phyloP scores from a whole-genome alignment of 2,329 filamentous ascomycete genomes.

The Hortaea sp. region DNA sequence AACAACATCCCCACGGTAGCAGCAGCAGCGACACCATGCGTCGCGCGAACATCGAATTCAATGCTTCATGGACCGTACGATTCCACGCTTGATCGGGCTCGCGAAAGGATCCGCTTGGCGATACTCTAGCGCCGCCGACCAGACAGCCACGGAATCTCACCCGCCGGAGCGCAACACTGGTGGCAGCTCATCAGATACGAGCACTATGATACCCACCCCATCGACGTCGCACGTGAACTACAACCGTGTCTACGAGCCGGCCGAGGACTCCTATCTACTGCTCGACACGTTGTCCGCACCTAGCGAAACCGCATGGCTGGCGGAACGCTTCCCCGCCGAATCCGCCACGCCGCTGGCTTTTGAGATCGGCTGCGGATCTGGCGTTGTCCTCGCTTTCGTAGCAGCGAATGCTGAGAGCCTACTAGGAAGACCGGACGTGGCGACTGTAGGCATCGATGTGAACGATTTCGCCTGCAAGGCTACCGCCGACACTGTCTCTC shows the following conservation, averaged over 20 bases:
- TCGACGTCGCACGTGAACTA: conserved; percentile 87
- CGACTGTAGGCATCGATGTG: conserved; percentile 72
- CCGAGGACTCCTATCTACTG: conserved; percentile 90
- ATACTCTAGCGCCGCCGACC: not conserved
- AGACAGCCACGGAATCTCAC: too few relatives aligned
- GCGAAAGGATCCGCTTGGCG: not conserved
- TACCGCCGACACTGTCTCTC: conserved; percentile 56
- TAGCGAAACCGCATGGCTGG: conserved; percentile 60
- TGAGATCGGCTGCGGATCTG: conserved; percentile 85
- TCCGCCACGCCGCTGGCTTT: conserved; percentile 49
- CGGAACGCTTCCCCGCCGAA: conserved; percentile 43
- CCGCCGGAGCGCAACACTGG: not conserved
- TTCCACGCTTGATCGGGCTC: not conserved
- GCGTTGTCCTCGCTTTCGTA: conserved; percentile 83
- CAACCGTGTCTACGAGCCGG: conserved; percentile 82
- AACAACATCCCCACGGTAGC: too few relatives aligned
- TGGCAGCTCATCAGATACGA: not conserved
- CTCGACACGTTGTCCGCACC: conserved; percentile 77
- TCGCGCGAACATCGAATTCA: too few relatives aligned
- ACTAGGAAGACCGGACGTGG: conserved; percentile 59
- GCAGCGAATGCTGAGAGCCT: conserved; percentile 63
- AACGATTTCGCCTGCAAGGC: conserved; percentile 75
- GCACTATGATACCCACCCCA: conserved; percentile 77
- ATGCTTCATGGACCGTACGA: not conserved
- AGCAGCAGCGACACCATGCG: too few relatives aligned